These are phyloP conservation scores for Vitis vinifera DNA, from an alignment of 164 flowering plant species.

Conservation along the genomic window ASM3070453v1 NC_081809.1:5029501-5030000, in stretches of 20 bases:
- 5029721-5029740: neutral
- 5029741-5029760: neutral
- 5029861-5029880: slow-evolving; percentile 98
- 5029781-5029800: slow-evolving; percentile 95
- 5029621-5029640: no score
- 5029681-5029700: no score
- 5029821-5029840: slow-evolving; percentile 92
- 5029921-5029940: neutral
- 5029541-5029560: no score
- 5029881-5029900: slow-evolving; percentile 94
- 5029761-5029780: slow-evolving; percentile 46
- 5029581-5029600: no score
- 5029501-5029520: no score
- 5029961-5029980: neutral
- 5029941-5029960: neutral
- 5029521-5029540: no score
- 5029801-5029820: slow-evolving; percentile 89
- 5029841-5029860: slow-evolving; percentile 73
- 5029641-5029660: no score
- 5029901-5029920: slow-evolving; percentile 69
- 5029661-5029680: no score
- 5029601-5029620: no score
- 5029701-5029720: neutral
- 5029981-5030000: neutral
- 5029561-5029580: no score